Base-by-base conservation (phyloP, 2,329 filamentous ascomycete genomes). In the Verruconis gallopava region DNA sequence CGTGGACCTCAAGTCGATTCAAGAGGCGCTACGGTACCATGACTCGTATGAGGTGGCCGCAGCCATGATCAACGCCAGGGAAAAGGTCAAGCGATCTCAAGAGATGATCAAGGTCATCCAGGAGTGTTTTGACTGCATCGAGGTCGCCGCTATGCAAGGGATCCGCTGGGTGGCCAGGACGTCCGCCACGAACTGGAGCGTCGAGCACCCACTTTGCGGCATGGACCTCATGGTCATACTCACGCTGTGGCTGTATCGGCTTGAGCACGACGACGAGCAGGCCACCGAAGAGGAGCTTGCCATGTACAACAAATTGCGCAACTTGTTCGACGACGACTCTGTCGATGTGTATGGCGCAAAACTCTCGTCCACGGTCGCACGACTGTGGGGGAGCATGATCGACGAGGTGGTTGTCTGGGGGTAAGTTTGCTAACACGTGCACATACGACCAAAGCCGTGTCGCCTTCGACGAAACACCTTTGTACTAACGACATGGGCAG, bases 41-140 rank as follows among this genome's bases (percentile, higher is more conserved):
- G 89, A 95, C 52, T 85, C 88, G 1, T 96, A 93, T 56, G 91
- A 98, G 62, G 89, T 98, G 45, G 91, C 88, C 15, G 88, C 85
- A 37, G 86, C 88, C 47, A 98, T 98, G 91, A 93, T 86, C 5
- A 81, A 85, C 50, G 88, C 89, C 38, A 80, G 89, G 48, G 85
- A 94, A 62, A 85, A 84, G 60, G 88, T 98, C 50, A 91, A 91
- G 73, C 81, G 91, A 50, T 93, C 86, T 15, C 79, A 82, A 55
- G 89, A 96, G 63, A 96, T 96, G 89, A 83, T 95, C 69, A 93
- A 94, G 66, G 88, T 96, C 53, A 93, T 98, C 47, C 81, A 96
- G 56, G 85, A 93, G 62, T 96, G 91, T 66, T 96, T 91, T 63
- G 85, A 93, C 62, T 96, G 88, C 67, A 88, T 98, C 55, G 89